Conservation (phyloP, 192 early-diverging fungal species). For the Diversispora epigaea region DNA sequence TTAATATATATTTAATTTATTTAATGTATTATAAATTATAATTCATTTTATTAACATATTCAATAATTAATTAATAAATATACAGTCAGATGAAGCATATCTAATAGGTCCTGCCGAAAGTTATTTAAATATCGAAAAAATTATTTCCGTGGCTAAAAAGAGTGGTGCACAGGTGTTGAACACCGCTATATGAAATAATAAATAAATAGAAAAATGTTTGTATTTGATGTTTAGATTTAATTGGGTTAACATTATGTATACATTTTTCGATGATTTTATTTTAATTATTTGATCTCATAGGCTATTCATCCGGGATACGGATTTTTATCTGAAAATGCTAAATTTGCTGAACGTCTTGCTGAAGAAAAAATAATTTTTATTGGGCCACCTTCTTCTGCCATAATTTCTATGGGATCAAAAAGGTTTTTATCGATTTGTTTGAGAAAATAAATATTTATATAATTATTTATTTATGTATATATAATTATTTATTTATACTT, state of each 20-base stretch:
- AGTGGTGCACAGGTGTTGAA: slow-evolving; percentile 71
- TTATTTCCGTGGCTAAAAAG: slow-evolving; percentile 72
- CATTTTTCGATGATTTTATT: slow-evolving; percentile 5
- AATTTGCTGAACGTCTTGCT: slow-evolving; percentile 76
- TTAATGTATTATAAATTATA: slow-evolving; percentile 6
- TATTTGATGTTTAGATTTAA: background rate
- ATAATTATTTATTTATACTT: background rate
- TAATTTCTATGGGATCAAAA: slow-evolving; percentile 92
- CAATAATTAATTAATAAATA: too few species aligned
- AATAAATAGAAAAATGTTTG: too few species aligned
- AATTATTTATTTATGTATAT: background rate
- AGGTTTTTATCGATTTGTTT: slow-evolving; percentile 40
- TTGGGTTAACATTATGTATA: background rate
- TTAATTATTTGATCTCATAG: slow-evolving; percentile 35
- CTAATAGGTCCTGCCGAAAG: slow-evolving; percentile 86
- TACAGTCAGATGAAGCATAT: slow-evolving; percentile 88
- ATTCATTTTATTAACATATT: slow-evolving; percentile 11
- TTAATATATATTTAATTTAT: background rate
- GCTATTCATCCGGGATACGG: slow-evolving; percentile 98
- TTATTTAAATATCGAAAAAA: slow-evolving; percentile 79
- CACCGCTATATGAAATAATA: too few species aligned
- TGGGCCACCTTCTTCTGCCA: slow-evolving; percentile 85
- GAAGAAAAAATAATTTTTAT: slow-evolving; percentile 78
- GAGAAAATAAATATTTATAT: background rate
- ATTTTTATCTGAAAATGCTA: slow-evolving; percentile 91